Percentiles rank a stretch among this genome's conserved stretches.
Evolutionary conservation across 495 filamentous ascomycete species (phyloP).

Genomic region (Xylaria acuta): DNA sequence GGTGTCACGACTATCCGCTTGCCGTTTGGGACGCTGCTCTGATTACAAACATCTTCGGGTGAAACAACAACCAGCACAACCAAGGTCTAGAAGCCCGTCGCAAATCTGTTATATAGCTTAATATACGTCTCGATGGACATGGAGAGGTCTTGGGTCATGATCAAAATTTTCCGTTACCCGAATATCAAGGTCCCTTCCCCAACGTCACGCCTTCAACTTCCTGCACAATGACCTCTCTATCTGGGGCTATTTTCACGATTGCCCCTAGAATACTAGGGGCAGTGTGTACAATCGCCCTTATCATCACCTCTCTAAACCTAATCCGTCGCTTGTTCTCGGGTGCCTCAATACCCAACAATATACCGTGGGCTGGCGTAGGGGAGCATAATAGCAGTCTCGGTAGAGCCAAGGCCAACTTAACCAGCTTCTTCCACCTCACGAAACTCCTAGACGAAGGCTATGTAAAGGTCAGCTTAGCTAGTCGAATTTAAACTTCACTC

Average conservation of each 20-base stretch:
- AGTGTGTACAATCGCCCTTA: not conserved
- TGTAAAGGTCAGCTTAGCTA: constrained; percentile 10
- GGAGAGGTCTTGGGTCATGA: not conserved
- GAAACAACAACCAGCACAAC: not conserved
- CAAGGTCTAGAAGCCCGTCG: not conserved
- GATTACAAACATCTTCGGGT: not conserved
- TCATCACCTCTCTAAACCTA: constrained; percentile 22
- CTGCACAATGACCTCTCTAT: constrained; percentile 11
- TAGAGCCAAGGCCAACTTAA: constrained; percentile 27
- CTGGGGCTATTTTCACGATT: not conserved
- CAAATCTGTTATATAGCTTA: not conserved
- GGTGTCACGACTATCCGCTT: not conserved
- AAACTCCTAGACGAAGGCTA: constrained; percentile 32
- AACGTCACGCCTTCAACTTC: not conserved
- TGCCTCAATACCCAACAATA: constrained; percentile 24
- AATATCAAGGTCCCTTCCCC: not conserved
- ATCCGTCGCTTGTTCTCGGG: constrained; percentile 28
- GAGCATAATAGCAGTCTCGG: not conserved
- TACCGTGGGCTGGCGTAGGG: constrained; percentile 31
- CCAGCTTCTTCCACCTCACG: constrained; percentile 26
- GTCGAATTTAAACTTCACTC: not conserved
- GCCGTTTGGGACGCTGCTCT: not conserved
- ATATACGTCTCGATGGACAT: not conserved
- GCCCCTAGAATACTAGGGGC: not conserved
- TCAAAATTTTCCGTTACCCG: not conserved